These are phyloP conservation scores for Nannochloropsis salina DNA, from an alignment of 108 stramenopile genomes.

Conservation along the genomic window DNA sequence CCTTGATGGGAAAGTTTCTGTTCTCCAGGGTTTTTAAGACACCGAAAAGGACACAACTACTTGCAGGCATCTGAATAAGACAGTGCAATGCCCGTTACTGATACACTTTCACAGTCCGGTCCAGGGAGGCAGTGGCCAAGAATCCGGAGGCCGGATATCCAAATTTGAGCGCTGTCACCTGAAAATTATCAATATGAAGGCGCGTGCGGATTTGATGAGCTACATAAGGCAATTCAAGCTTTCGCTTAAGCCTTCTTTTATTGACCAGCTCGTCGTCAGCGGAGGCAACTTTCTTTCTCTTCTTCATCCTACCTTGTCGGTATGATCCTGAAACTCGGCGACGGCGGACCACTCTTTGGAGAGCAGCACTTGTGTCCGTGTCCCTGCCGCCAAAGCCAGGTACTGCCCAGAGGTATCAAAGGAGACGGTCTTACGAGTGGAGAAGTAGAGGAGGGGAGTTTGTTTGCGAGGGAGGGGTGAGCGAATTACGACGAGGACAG, in stretches of 20 bases:
- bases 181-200: neutral
- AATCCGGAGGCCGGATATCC: neutral
- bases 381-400: neutral
- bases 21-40: too few relatives aligned
- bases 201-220: too few relatives aligned
- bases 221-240: too few relatives aligned
- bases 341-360: neutral
- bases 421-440: neutral
- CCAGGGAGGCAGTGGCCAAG: conserved; percentile 8
- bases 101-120: neutral
- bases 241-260: too few relatives aligned
- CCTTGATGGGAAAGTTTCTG: too few relatives aligned
- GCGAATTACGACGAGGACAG: too few relatives aligned
- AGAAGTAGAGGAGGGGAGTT: neutral
- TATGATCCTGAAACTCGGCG: neutral
- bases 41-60: too few relatives aligned
- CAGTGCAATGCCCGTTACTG: neutral
- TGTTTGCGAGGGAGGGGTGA: too few relatives aligned
- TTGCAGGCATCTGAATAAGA: too few relatives aligned
- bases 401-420: neutral
- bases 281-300: neutral
- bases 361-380: neutral
- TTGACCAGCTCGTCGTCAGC: too few relatives aligned
- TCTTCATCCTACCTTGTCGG: neutral
- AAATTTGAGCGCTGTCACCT: neutral